Evolutionary conservation across 2,329 filamentous ascomycete species (phyloP).

Genomic region (Aspergillus unguis): DNA sequence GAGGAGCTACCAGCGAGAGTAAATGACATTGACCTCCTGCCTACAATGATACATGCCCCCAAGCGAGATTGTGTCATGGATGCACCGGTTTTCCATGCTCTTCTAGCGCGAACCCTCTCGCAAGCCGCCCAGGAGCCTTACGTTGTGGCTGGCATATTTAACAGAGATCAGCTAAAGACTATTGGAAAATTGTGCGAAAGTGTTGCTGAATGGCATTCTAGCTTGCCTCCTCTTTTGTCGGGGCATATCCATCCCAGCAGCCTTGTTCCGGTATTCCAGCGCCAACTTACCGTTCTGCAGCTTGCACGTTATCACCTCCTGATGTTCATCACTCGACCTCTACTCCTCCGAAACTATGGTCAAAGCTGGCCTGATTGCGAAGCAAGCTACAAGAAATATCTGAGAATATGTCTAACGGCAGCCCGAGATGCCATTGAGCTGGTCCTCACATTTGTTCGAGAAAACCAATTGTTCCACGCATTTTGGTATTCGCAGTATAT

Average conservation of each 20-base stretch:
- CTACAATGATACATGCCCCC: background rate
- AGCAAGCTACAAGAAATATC: slow-evolving; percentile 11
- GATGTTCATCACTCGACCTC: slow-evolving; percentile 21
- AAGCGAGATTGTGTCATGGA: slow-evolving; percentile 24
- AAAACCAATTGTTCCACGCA: slow-evolving; percentile 20
- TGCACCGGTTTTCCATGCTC: slow-evolving; percentile 21
- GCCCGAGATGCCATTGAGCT: slow-evolving; percentile 20
- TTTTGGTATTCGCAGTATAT: slow-evolving; percentile 28
- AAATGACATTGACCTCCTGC: slow-evolving; percentile 19
- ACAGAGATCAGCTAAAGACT: slow-evolving; percentile 10
- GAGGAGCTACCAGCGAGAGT: slow-evolving; percentile 48
- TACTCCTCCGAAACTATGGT: slow-evolving; percentile 21
- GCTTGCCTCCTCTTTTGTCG: slow-evolving; percentile 17
- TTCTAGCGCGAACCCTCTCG: slow-evolving; percentile 19
- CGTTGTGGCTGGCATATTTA: slow-evolving; percentile 15
- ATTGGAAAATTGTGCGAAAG: slow-evolving; percentile 10
- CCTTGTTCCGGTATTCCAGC: slow-evolving; percentile 19
- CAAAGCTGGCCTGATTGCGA: slow-evolving; percentile 18
- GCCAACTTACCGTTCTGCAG: slow-evolving; percentile 21
- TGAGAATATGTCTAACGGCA: slow-evolving; percentile 16
- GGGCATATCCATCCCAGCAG: slow-evolving; percentile 21
- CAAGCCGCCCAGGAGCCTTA: slow-evolving; percentile 21
- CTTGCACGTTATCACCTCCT: slow-evolving; percentile 21
- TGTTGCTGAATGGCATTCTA: slow-evolving; percentile 17
- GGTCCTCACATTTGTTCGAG: slow-evolving; percentile 20